Percentiles rank a stretch among this genome's conserved stretches.
Conservation (phyloP, 2,329 filamentous ascomycete species). For the Zymoseptoria pseudotritici region DNA sequence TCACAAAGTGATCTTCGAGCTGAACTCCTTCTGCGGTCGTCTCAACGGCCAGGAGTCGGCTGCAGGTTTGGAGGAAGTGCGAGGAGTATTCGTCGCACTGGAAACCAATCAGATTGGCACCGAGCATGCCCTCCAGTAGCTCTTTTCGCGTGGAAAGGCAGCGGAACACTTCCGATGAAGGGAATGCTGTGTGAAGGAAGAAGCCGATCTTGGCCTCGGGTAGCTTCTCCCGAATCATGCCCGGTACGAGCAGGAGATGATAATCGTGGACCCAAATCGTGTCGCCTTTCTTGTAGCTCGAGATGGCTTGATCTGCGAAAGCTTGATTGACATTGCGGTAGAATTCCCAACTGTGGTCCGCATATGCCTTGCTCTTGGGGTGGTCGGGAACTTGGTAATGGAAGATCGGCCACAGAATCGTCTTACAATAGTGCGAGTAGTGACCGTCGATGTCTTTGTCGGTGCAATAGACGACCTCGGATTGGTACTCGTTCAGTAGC, state of each 20-base stretch:
- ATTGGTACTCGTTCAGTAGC: conserved; percentile 72
- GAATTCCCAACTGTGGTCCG: conserved; percentile 79
- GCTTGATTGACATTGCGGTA: conserved; percentile 89
- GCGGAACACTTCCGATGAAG: conserved; percentile 90
- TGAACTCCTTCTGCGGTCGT: conserved; percentile 82
- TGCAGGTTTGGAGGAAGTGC: conserved; percentile 94
- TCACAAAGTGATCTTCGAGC: conserved; percentile 86
- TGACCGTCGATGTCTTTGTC: conserved; percentile 93
- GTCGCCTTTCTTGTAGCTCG: conserved; percentile 89
- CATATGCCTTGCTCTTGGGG: conserved; percentile 95
- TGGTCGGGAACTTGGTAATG: conserved; percentile 98
- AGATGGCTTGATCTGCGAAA: conserved; percentile 83
- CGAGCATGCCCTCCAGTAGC: conserved; percentile 84
- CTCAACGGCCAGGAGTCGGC: conserved; percentile 81
- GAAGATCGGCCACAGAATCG: conserved; percentile 94
- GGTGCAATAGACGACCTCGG: conserved; percentile 73
- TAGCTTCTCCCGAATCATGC: conserved; percentile 81
- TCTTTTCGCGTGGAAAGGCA: conserved; percentile 82
- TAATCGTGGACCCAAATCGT: conserved; percentile 96
- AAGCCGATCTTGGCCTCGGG: conserved; percentile 94
- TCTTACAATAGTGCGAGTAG: conserved; percentile 95
- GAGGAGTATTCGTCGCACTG: conserved; percentile 89
- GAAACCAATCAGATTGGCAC: conserved; percentile 86
- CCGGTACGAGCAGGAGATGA: conserved; percentile 79
- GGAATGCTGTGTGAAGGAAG: conserved; percentile 91